Base-by-base conservation (phyloP, 2,329 filamentous ascomycete genomes). In the Scedosporium apiospermum region DNA sequence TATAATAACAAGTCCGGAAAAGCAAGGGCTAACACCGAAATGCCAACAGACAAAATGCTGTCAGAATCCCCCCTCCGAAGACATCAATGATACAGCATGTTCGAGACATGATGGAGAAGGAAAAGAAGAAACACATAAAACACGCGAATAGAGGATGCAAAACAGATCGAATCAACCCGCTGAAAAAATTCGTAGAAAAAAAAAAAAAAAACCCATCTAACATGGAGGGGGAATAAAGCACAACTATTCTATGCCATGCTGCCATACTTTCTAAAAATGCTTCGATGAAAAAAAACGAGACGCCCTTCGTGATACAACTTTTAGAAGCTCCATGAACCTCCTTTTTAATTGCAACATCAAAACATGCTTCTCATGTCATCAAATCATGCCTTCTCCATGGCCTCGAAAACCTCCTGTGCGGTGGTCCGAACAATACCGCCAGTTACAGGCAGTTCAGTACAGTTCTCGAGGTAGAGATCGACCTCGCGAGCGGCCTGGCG, bases 401-500 rank as follows among this genome's bases (percentile, higher is more conserved):
- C 74, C 58, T 66, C 70, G 74, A 91, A 76, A 61, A 90, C 82
- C 74, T 91, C 88, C 69, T 88, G 82, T 4, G 88, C 88, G n/a
- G 86, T 87, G 61, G 87, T 87, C 80, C 93, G 95, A 67, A 96
- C 83, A 68, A 98, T 96, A 73, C 93, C 93, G 72, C 93, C 93
- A 41, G 93, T 96, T 62, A 96, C 89, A 9, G 93, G 93, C 58
- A 98, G 83, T 71, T 84, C 84, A 64, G 90, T 93, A 71, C 85
- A 84, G 66, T 88, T 85, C 75, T 90, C 90, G 55, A 98, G 88
- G 81, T 86, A 96, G 61, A 91, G 76, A 74, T 98, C 93, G 63
- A 97, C 89, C 75, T 98, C 93, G 65, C 93, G 89, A 70, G 93
- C 93, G 69, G 89, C 88, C 79, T 95, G 90, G 69, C 93, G 90